Percentiles rank a stretch among this genome's conserved stretches.
These are phyloP conservation scores for Rhodotorula mucilaginosa DNA, from an alignment of 1,284 basidiomycete genomes.

Conservation along the genomic window DNA sequence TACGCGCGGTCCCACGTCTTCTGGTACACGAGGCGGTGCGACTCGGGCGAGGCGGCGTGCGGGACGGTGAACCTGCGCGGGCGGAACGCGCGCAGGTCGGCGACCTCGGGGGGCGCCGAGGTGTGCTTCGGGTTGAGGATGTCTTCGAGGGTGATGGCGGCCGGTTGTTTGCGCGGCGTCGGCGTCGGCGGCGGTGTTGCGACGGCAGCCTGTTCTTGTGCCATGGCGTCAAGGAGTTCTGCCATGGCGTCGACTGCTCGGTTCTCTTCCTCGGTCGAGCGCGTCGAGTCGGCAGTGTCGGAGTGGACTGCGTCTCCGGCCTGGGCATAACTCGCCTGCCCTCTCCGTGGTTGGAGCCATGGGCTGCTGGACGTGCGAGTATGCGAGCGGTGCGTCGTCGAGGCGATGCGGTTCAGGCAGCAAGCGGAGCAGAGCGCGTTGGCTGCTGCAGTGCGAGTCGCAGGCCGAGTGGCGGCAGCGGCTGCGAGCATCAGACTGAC, in stretches of 20 bases:
- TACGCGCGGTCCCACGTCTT: slow-evolving; percentile 7
- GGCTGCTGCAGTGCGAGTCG: background rate
- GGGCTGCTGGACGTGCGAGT: background rate
- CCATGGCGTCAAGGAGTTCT: slow-evolving; percentile 42
- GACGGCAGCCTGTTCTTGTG: slow-evolving; percentile 24
- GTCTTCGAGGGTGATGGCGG: background rate
- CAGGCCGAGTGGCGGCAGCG: background rate
- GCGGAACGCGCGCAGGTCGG: slow-evolving; percentile 20
- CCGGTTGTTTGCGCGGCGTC: background rate
- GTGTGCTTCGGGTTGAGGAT: slow-evolving; percentile 2
- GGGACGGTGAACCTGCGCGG: slow-evolving; percentile 25
- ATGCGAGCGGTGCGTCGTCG: background rate
- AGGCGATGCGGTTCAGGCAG: background rate
- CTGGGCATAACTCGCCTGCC: background rate
- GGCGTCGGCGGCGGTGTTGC: background rate
- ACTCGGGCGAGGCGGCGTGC: slow-evolving; percentile 19
- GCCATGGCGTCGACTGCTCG: slow-evolving; percentile 11
- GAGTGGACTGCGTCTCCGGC: background rate
- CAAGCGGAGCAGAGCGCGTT: background rate
- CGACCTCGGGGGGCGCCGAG: slow-evolving; percentile 6
- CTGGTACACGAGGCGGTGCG: slow-evolving; percentile 27
- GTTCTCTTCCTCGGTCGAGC: background rate
- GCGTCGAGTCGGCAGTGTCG: background rate
- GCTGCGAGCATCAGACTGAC: background rate
- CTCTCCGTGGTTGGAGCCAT: background rate